phyloP scores from a whole-genome alignment of 257 asterid genomes.

The Schizonepeta tenuifolia region DNA sequence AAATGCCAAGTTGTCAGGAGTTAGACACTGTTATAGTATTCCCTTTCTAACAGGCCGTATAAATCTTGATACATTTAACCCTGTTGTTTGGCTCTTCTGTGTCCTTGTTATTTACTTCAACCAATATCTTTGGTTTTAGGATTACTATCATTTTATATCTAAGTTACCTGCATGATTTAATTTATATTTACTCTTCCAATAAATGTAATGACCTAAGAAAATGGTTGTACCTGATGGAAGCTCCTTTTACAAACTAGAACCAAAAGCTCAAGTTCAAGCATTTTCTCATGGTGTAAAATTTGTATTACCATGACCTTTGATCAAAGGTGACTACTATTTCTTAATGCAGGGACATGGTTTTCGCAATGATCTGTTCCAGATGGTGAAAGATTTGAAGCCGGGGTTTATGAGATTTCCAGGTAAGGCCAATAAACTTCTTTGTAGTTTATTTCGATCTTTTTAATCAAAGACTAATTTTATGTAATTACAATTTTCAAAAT shows the following conservation, averaged over 20 bases:
- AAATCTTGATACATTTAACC: not conserved
- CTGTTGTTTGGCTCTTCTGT: not conserved
- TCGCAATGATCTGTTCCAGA: slow-evolving; percentile 81
- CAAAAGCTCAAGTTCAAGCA: slow-evolving; percentile 18
- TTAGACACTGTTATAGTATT: not conserved
- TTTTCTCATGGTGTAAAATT: not conserved
- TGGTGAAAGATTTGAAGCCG: slow-evolving; percentile 74
- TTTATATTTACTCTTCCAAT: not conserved
- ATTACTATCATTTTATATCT: not conserved
- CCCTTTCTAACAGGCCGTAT: not conserved
- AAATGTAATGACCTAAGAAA: not conserved
- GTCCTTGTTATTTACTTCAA: slow-evolving; percentile 6
- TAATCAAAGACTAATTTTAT: slow-evolving; percentile 3
- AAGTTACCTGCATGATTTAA: not conserved
- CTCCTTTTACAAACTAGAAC: not conserved
- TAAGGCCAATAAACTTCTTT: slow-evolving; percentile 29
- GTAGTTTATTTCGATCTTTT: not conserved
- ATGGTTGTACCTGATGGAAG: slow-evolving; percentile 3
- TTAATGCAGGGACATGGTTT: slow-evolving; percentile 90
- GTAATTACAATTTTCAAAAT: not conserved
- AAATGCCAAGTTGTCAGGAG: slow-evolving; percentile 9
- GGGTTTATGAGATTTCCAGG: slow-evolving; percentile 96
- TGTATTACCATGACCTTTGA: slow-evolving; percentile 9
- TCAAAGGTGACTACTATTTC: slow-evolving; percentile 18
- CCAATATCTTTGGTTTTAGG: not conserved